These are phyloP conservation scores for Bromus sterilis DNA, from an alignment of 176 grass and related monocot genomes.

Conservation along the genomic window DNA sequence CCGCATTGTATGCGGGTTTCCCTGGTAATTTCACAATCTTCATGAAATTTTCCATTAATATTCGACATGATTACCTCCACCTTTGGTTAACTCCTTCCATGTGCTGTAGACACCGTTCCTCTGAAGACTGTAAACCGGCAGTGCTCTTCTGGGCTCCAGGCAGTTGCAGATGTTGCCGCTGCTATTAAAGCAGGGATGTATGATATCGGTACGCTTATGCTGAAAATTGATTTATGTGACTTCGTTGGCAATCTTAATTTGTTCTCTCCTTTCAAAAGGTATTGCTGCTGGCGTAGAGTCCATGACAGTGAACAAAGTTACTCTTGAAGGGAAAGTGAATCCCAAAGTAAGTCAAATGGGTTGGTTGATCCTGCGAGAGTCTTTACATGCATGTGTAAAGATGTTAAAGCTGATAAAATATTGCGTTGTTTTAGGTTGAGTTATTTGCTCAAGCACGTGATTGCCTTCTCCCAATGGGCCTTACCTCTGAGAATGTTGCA, in stretches of 20 bases:
- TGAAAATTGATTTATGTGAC: not conserved
- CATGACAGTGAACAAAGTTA: constrained; percentile 60
- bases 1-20: constrained; percentile 80
- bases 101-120: constrained; percentile 69
- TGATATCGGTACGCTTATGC: constrained; percentile 60
- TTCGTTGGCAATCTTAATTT: constrained; percentile 12
- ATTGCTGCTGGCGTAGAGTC: constrained; percentile 92
- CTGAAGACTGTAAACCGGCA: constrained; percentile 90
- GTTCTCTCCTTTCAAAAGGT: constrained; percentile 49
- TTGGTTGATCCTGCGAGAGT: not conserved
- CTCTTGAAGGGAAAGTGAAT: constrained; percentile 33
- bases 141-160: constrained; percentile 95
- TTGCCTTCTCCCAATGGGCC: constrained; percentile 91
- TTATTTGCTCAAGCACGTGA: constrained; percentile 84
- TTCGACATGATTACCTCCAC: not conserved
- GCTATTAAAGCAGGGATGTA: constrained; percentile 79
- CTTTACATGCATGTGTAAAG: constrained; percentile 1
- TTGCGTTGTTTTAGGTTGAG: constrained; percentile 43
- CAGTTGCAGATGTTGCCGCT: constrained; percentile 81
- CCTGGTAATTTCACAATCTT: constrained; percentile 43
- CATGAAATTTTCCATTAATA: not conserved
- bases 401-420: constrained; percentile 16
- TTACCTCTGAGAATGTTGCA: constrained; percentile 94
- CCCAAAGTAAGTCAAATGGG: constrained; percentile 56
- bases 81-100: constrained; percentile 20